Base-by-base conservation (phyloP, 2,329 filamentous ascomycete species). In the Rugonectria rugulosa region DNA sequence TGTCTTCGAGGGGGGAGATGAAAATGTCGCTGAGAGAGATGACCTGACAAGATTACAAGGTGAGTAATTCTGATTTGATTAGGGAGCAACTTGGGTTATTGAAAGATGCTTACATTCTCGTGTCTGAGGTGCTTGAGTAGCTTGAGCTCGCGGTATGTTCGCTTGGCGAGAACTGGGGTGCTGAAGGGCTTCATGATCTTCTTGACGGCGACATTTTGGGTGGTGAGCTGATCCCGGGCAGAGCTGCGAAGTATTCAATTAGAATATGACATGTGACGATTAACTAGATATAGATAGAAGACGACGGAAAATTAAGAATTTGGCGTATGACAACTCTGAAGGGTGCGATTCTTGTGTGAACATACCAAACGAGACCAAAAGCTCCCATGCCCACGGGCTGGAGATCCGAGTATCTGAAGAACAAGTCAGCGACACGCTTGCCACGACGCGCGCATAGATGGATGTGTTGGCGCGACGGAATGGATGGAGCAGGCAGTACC, bases 141-240 rank as follows among this genome's bases (percentile, higher is more conserved):
- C 82, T 98, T 99, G 73, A 99, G 81, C 77, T 99, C 95, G 72
- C 95, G 88, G 76, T 99, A 99, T 65, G 95, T 99, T 73, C 95
- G 87, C 82, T 99, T 99, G 56, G 95, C 95, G 42, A 99, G 83
- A 56, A 99, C 95, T 1, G 95, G 93, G n/a, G 95, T 99, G 83
- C 93, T 97, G 79, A 99, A 99, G 9, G 95, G 95, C 82, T 98
- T 99, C 94, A 99, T 98, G 73, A 99, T 99, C 86, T 99, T 99
- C 86, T 99, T 99, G 74, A 99, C 93, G 56, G 95, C 95, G 59
- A 99, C 95, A 77, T 93, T 92, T 77, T 97, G 93, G 74, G 86
- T 91, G 57, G 95, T 98, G 77, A 99, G 92, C 81, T 98, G 93
- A 76, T 99, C 95, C 79, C 92, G 94, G 55, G 95, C 95, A 63